Conservation (phyloP, 306 rosid species). For the Citrullus colocynthis region DNA sequence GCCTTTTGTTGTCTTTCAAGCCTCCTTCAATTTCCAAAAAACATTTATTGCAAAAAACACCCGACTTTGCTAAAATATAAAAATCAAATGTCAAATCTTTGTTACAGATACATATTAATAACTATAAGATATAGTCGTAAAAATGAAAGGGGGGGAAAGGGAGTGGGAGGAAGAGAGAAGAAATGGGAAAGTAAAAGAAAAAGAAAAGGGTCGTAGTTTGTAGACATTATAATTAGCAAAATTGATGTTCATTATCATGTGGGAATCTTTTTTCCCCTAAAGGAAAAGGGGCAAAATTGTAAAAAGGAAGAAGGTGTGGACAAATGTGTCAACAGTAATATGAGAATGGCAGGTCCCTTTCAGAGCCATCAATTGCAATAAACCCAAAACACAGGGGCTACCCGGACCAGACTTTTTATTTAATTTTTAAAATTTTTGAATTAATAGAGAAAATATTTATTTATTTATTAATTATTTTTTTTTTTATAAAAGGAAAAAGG, state of each 20-base stretch:
- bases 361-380: conserved; percentile 20
- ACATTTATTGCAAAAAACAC: background rate
- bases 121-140: background rate
- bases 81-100: background rate
- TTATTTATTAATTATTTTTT: no score
- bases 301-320: background rate
- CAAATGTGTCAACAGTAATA: conserved; percentile 9
- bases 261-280: conserved; percentile 11
- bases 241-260: conserved; percentile 1
- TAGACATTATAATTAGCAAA: conserved; percentile 8
- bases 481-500: background rate
- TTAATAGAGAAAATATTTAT: background rate
- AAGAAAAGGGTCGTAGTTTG: background rate
- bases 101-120: background rate
- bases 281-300: background rate
- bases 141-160: background rate
- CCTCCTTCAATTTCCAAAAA: background rate
- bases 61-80: background rate
- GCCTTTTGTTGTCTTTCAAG: conserved; percentile 2
- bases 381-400: conserved; percentile 5
- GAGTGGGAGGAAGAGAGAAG: no score
- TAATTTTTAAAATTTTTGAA: background rate
- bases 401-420: background rate
- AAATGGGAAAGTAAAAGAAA: background rate
- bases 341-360: conserved; percentile 21